These are phyloP conservation scores for Limnanthes douglasii DNA, from an alignment of 345 rosid species.

Conservation along the genomic window DNA sequence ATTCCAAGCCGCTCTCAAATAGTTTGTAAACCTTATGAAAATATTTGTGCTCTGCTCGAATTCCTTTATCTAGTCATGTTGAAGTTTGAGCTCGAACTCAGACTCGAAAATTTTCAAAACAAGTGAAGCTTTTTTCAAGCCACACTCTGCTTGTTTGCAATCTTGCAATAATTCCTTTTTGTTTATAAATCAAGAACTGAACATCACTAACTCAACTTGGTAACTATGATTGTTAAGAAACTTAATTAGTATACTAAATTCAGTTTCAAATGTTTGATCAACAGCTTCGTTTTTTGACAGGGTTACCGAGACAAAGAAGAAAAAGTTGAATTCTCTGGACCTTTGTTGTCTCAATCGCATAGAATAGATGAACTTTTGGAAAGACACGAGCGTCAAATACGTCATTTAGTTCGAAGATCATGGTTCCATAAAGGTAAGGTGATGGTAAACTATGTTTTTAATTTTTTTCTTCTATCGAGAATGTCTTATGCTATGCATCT, in stretches of 20 bases:
- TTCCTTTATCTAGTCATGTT: no score
- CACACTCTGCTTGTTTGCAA: no score
- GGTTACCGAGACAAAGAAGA: conserved; percentile 41
- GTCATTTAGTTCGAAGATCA: conserved; percentile 68
- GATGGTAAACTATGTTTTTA: neutral
- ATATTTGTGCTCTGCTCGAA: no score
- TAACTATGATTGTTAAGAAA: neutral
- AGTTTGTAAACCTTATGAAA: no score
- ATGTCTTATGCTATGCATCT: neutral
- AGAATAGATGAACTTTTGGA: conserved; percentile 65
- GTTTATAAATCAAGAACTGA: neutral
- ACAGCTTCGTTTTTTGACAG: conserved; percentile 25
- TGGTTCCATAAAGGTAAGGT: conserved; percentile 81
- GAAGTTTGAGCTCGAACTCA: no score
- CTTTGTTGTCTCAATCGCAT: conserved; percentile 60
- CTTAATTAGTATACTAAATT: no score
- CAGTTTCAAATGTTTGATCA: neutral
- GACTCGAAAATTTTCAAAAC: no score
- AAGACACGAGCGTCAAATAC: conserved; percentile 66
- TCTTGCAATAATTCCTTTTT: neutral
- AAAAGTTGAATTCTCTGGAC: conserved; percentile 83
- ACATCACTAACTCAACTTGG: neutral
- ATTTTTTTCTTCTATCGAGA: neutral
- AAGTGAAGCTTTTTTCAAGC: no score
- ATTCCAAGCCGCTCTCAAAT: no score